phyloP scores from a whole-genome alignment of 1,139 yeast species.

The Kodamaea derodonti region DNA sequence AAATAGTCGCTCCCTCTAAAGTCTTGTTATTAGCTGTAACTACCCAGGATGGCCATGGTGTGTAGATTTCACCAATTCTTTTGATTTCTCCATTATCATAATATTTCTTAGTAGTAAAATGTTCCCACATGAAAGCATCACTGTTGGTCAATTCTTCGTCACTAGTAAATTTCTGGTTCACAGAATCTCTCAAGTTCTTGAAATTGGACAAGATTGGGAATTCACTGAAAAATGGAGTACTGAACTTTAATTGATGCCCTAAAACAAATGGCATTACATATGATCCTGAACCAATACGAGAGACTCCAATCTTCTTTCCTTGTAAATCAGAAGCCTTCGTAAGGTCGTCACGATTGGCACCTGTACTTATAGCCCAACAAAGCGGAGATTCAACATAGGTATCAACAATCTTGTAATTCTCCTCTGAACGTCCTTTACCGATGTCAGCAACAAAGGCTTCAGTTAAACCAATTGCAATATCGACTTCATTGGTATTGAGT shows the following conservation, averaged over 20 bases:
- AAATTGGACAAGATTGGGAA: constrained; percentile 66
- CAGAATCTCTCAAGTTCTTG: constrained; percentile 73
- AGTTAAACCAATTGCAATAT: constrained; percentile 81
- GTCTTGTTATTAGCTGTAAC: constrained; percentile 48
- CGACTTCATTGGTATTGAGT: constrained; percentile 60
- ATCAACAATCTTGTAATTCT: constrained; percentile 68
- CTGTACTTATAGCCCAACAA: constrained; percentile 88
- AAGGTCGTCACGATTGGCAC: constrained; percentile 54
- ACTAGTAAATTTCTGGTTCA: constrained; percentile 48
- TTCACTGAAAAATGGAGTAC: constrained; percentile 42
- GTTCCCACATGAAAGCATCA: constrained; percentile 96
- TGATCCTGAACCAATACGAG: constrained; percentile 87
- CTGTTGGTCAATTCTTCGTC: constrained; percentile 31
- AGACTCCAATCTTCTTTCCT: constrained; percentile 70
- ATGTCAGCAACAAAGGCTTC: constrained; percentile 87
- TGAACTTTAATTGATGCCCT: constrained; percentile 54
- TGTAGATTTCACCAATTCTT: constrained; percentile 79
- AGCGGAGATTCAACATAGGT: constrained; percentile 84
- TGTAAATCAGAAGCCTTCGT: constrained; percentile 48
- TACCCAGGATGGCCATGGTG: constrained; percentile 98
- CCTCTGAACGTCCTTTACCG: constrained; percentile 61
- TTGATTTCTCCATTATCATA: constrained; percentile 78
- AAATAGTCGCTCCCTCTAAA: constrained; percentile 26
- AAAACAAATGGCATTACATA: constrained; percentile 87
- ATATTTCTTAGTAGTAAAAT: constrained; percentile 82